Percentiles rank a stretch among this genome's conserved stretches.
phyloP scores from a whole-genome alignment of 2,329 filamentous ascomycete species.

The Eutypa lata region DNA sequence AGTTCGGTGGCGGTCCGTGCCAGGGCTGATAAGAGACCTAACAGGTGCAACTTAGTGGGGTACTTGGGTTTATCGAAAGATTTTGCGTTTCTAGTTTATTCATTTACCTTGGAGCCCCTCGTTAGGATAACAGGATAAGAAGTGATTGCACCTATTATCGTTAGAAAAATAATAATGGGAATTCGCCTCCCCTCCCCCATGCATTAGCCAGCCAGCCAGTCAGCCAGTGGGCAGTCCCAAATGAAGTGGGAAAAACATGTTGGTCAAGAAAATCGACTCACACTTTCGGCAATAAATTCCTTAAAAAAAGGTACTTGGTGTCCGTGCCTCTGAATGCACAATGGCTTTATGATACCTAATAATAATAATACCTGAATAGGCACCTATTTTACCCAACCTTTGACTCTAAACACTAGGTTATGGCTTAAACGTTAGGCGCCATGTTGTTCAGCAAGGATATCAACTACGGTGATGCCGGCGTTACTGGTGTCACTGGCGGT shows the following conservation, averaged over 20 bases:
- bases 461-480: slow-evolving; percentile 14
- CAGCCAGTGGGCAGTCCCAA: not conserved
- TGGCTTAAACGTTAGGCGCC: not conserved
- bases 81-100: too few species aligned
- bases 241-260: not conserved
- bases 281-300: not conserved
- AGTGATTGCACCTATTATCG: too few species aligned
- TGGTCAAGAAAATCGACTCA: not conserved
- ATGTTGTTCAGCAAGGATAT: slow-evolving; percentile 22
- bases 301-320: not conserved
- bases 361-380: too few species aligned
- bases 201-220: not conserved
- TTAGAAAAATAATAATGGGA: not conserved
- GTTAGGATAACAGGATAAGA: not conserved
- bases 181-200: not conserved
- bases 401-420: not conserved
- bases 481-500: slow-evolving; percentile 9
- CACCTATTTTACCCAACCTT: too few species aligned
- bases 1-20: not conserved
- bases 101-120: too few species aligned
- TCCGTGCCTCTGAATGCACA: not conserved
- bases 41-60: not conserved
- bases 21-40: not conserved
- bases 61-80: too few species aligned
- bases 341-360: too few species aligned